phyloP scores from a whole-genome alignment of 2,329 filamentous ascomycete genomes.

The Orbilia blumenaviensis region DNA sequence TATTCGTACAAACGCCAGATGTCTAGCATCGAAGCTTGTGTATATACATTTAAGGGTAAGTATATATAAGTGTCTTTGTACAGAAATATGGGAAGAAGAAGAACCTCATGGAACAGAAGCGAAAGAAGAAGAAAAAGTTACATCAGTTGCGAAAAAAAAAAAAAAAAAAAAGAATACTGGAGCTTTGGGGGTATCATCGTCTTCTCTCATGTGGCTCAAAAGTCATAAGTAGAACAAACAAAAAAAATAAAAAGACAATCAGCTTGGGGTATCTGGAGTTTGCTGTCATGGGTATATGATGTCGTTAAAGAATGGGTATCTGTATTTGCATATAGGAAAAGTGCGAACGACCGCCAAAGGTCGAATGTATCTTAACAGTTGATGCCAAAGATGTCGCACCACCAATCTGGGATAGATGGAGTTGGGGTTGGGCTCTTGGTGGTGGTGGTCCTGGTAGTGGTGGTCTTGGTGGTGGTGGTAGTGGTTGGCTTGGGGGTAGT shows the following conservation, averaged over 20 bases:
- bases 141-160: no score
- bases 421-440: constrained; percentile 13
- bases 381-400: constrained; percentile 22
- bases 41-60: constrained; percentile 46
- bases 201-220: background rate
- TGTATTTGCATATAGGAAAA: background rate
- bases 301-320: constrained; percentile 18
- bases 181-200: constrained; percentile 17
- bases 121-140: background rate
- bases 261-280: constrained; percentile 2
- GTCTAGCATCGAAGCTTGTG: constrained; percentile 9
- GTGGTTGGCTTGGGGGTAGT: constrained; percentile 5
- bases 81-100: no score
- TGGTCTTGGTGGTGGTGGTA: constrained; percentile 16
- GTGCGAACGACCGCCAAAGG: background rate
- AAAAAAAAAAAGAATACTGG: background rate
- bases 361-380: constrained; percentile 13
- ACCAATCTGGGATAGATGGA: constrained; percentile 29
- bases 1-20: constrained; percentile 37
- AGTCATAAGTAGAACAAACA: background rate
- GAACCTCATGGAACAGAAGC: no score
- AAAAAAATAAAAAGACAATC: constrained; percentile 1
- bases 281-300: constrained; percentile 5
- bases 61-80: constrained; percentile 48
- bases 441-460: constrained; percentile 21